These are phyloP conservation scores for Nematodospora valgi DNA, from an alignment of 805 yeast species.

Conservation along the genomic window DNA sequence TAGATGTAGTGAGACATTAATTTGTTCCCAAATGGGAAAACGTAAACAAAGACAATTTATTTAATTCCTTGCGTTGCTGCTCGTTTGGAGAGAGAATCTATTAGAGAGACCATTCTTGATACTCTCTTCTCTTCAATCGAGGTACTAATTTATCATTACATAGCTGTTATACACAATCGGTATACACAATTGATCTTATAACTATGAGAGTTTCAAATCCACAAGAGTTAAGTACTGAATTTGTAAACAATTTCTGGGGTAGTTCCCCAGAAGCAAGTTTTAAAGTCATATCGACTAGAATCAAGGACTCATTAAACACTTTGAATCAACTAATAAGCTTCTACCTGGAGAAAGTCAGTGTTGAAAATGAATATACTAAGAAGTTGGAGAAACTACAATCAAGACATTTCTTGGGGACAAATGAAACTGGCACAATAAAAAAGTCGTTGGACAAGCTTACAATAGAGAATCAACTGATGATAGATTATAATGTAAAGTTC, in stretches of 20 bases:
- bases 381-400: constrained; percentile 50
- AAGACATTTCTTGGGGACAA: constrained; percentile 46
- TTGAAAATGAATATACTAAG: constrained; percentile 73
- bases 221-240: constrained; percentile 1
- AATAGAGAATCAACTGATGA: constrained; percentile 56
- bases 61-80: too few species aligned
- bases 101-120: too few species aligned
- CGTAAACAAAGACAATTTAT: too few species aligned
- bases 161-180: too few species aligned
- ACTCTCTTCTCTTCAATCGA: too few species aligned
- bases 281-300: constrained; percentile 48
- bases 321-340: constrained; percentile 32
- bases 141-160: too few species aligned
- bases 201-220: constrained; percentile 6
- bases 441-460: constrained; percentile 57
- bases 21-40: too few species aligned
- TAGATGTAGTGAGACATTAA: too few species aligned
- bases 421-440: constrained; percentile 58
- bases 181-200: not conserved
- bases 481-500: constrained; percentile 54
- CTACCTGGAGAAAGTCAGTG: constrained; percentile 43
- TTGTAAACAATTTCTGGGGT: constrained; percentile 52
- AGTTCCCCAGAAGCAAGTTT: constrained; percentile 58
- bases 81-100: too few species aligned
- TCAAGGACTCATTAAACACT: constrained; percentile 59